Percentiles rank a stretch among this genome's conserved stretches.
phyloP scores from a whole-genome alignment of 2,329 filamentous ascomycete species.

The Penicillium thymicola region DNA sequence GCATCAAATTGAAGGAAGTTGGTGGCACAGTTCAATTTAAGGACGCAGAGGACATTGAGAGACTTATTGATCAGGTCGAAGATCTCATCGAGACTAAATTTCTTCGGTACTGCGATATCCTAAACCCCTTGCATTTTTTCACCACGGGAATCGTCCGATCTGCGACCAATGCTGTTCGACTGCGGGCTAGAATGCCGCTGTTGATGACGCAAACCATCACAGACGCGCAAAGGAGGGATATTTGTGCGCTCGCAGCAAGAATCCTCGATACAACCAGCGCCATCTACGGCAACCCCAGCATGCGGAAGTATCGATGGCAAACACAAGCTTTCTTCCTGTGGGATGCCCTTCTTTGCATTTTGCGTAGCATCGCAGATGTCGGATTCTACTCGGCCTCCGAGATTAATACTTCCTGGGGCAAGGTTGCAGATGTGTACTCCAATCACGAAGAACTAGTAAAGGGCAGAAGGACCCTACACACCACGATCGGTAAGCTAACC shows the following conservation, averaged over 20 bases:
- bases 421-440: constrained; percentile 42
- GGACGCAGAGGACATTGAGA: constrained; percentile 10
- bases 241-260: constrained; percentile 12
- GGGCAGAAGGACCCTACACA: neutral
- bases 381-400: constrained; percentile 30
- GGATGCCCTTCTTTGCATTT: constrained; percentile 49
- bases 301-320: constrained; percentile 44
- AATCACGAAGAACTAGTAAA: constrained; percentile 43
- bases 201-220: constrained; percentile 6
- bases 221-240: neutral
- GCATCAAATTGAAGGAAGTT: constrained; percentile 7
- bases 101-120: constrained; percentile 34
- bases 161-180: constrained; percentile 42
- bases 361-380: constrained; percentile 36
- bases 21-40: constrained; percentile 6
- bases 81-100: constrained; percentile 32
- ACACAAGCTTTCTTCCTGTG: constrained; percentile 47
- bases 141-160: constrained; percentile 42
- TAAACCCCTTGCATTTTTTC: constrained; percentile 42
- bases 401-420: constrained; percentile 40
- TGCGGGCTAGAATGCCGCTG: constrained; percentile 43
- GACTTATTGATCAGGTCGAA: constrained; percentile 31
- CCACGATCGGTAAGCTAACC: constrained; percentile 2
- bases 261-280: constrained; percentile 31
- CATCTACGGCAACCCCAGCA: constrained; percentile 36